phyloP scores from a whole-genome alignment of 768 basidiomycete genomes.

The Tricholoma sp. region DNA sequence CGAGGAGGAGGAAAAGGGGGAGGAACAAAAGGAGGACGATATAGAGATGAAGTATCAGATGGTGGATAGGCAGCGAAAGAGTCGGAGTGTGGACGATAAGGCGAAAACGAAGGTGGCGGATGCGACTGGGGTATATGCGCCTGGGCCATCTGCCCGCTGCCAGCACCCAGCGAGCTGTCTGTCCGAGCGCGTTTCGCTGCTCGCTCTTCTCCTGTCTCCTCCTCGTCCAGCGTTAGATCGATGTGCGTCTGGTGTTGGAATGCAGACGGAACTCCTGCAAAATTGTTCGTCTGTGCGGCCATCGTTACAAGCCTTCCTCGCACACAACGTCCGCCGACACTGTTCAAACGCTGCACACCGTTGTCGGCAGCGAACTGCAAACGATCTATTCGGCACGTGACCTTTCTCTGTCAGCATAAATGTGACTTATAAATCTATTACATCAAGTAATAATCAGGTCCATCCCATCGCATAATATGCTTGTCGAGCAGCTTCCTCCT shows the following conservation, averaged over 20 bases:
- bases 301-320: neutral
- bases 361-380: neutral
- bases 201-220: constrained; percentile 38
- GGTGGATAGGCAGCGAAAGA: constrained; percentile 8
- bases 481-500: constrained; percentile 70
- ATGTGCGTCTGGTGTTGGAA: constrained; percentile 29
- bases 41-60: constrained; percentile 19
- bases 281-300: neutral
- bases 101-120: constrained; percentile 21
- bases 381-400: neutral
- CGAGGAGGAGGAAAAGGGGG: constrained; percentile 22
- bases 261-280: neutral
- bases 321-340: neutral
- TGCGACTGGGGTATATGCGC: no score
- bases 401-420: neutral
- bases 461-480: constrained; percentile 77
- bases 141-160: no score
- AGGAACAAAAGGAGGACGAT: constrained; percentile 45
- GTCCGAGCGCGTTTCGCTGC: constrained; percentile 39
- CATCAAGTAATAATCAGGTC: constrained; percentile 44
- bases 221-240: constrained; percentile 70
- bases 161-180: no score
- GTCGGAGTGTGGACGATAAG: constrained; percentile 17
- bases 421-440: neutral
- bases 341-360: neutral